Evolutionary conservation across 768 basidiomycete species (phyloP).

Genomic region (Termitomyces titanicus): DNA sequence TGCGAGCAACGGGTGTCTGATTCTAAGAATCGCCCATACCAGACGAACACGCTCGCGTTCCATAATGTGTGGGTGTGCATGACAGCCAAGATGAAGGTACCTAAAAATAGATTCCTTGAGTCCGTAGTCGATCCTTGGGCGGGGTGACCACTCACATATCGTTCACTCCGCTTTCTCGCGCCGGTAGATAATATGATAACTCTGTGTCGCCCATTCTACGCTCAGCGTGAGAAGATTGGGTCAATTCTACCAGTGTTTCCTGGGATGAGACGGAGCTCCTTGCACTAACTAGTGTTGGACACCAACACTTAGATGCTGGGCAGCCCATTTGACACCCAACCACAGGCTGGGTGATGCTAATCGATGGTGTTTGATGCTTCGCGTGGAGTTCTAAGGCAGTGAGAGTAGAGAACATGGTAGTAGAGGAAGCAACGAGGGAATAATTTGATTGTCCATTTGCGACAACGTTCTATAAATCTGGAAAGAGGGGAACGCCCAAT

Average conservation of each 20-base stretch:
- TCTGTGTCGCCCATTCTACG: conserved; percentile 73
- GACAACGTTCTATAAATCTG: not conserved
- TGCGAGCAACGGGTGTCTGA: conserved; percentile 71
- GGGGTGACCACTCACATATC: conserved; percentile 59
- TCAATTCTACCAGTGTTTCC: conserved; percentile 15
- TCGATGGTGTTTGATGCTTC: not conserved
- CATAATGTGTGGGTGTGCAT: conserved; percentile 40
- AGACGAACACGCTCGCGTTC: conserved; percentile 44
- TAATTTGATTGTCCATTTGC: not conserved
- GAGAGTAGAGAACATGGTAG: not conserved
- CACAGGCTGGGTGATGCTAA: not conserved
- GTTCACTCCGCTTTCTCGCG: conserved; percentile 77
- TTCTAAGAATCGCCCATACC: conserved; percentile 71
- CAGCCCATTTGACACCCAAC: conserved; percentile 3
- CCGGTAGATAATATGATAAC: conserved; percentile 75
- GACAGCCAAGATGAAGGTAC: conserved; percentile 77
- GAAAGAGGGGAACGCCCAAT: not conserved
- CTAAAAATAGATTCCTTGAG: conserved; percentile 30
- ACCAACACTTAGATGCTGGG: conserved; percentile 3
- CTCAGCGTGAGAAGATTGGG: conserved; percentile 27
- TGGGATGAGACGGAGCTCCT: conserved; percentile 14
- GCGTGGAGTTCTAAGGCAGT: not conserved
- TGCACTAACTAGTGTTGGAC: not conserved
- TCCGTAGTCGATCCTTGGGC: not conserved
- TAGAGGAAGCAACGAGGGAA: not conserved